Conservation (phyloP, 2,329 filamentous ascomycete species). For the Apiospora koreana region DNA sequence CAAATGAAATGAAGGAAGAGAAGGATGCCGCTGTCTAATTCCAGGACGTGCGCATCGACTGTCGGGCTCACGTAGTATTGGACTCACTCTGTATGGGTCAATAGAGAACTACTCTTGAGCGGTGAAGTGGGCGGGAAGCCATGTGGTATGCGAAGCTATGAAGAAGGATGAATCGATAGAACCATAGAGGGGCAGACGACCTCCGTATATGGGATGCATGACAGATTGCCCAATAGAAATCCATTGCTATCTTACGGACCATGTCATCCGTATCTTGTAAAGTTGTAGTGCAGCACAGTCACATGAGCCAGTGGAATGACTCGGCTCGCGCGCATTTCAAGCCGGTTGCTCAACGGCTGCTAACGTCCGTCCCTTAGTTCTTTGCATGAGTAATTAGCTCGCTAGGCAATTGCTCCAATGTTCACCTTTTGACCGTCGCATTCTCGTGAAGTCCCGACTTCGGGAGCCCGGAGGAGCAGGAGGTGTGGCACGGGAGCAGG, state of each 20-base stretch:
- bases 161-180: not conserved
- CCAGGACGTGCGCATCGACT: slow-evolving; percentile 20
- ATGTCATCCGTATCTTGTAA: not conserved
- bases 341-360: not conserved
- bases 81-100: not conserved
- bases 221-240: not conserved
- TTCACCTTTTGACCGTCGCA: too few relatives aligned
- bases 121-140: not conserved
- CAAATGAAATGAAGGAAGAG: slow-evolving; percentile 22
- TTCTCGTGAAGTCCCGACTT: not conserved
- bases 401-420: not conserved
- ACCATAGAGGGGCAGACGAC: not conserved
- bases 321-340: not conserved
- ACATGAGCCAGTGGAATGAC: not conserved
- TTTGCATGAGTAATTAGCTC: not conserved
- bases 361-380: not conserved
- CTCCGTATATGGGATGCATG: not conserved
- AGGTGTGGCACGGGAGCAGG: not conserved
- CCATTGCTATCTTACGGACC: not conserved
- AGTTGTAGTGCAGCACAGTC: not conserved
- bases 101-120: not conserved
- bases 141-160: not conserved
- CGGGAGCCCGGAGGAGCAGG: too few relatives aligned
- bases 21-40: slow-evolving; percentile 25
- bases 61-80: not conserved